Conservation (phyloP, 768 basidiomycete genomes). For the Russula foetens region DNA sequence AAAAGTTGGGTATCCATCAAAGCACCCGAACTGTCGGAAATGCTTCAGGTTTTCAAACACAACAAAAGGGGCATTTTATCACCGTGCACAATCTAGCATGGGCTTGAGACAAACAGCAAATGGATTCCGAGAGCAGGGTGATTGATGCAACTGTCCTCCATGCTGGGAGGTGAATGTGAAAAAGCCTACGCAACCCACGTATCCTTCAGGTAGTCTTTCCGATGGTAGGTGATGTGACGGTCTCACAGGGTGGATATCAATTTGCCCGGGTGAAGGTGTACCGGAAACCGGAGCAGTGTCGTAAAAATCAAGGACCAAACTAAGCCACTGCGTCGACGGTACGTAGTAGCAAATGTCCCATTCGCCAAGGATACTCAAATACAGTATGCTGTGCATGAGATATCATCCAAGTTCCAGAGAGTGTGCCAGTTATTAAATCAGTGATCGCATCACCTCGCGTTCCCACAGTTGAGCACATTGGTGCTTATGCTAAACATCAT, state of each 20-base stretch:
- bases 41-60: neutral
- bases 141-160: neutral
- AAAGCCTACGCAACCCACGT: neutral
- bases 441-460: neutral
- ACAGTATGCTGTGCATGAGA: neutral
- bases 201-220: neutral
- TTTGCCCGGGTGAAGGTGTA: neutral
- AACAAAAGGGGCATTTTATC: neutral
- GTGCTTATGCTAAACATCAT: neutral
- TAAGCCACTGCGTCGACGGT: neutral
- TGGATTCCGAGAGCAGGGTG: neutral
- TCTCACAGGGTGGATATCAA: neutral
- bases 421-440: neutral
- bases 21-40: neutral
- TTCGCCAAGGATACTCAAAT: neutral
- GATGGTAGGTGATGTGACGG: neutral
- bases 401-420: neutral
- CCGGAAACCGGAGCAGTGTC: neutral
- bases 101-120: neutral
- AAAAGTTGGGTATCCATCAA: neutral
- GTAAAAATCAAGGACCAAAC: neutral
- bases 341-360: neutral
- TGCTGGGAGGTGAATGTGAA: neutral
- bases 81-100: neutral
- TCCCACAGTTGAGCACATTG: neutral